Percentiles rank a stretch among this genome's conserved stretches.
These are phyloP conservation scores for Triticum turgidum DNA, from an alignment of 176 grass and related monocot species.

Conservation along the genomic window DNA sequence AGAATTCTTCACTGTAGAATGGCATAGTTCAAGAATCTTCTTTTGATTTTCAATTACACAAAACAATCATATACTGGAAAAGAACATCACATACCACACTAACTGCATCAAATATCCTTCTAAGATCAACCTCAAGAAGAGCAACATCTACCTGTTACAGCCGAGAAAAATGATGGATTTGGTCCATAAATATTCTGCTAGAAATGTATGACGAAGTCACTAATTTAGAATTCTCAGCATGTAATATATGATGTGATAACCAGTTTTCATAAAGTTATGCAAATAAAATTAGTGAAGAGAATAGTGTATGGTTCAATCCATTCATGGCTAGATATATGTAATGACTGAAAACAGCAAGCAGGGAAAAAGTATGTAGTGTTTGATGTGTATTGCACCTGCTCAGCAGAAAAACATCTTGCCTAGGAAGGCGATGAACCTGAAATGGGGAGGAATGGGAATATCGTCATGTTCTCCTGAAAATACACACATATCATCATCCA, in stretches of 20 bases:
- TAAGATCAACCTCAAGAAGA: no score
- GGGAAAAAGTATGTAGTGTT: neutral
- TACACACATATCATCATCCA: slow-evolving; percentile 32
- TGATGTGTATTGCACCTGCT: slow-evolving; percentile 49
- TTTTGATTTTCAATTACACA: neutral
- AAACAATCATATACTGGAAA: neutral
- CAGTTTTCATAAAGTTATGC: neutral
- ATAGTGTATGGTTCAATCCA: neutral
- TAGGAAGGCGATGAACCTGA: slow-evolving; percentile 83
- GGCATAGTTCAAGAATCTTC: neutral
- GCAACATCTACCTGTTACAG: no score
- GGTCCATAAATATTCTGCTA: no score
- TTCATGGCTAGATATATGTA: neutral
- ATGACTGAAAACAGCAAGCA: neutral
- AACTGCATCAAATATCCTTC: neutral
- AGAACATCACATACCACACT: neutral
- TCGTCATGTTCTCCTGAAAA: slow-evolving; percentile 77
- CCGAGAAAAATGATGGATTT: no score
- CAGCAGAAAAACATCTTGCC: slow-evolving; percentile 76
- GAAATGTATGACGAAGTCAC: no score
- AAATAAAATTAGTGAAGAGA: neutral
- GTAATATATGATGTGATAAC: neutral
- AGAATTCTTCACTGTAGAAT: neutral
- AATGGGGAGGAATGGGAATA: slow-evolving; percentile 88
- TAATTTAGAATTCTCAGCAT: neutral